Evolutionary conservation across 2,329 filamentous ascomycete species (phyloP).

Genomic region (Aspergillus fischeri): DNA sequence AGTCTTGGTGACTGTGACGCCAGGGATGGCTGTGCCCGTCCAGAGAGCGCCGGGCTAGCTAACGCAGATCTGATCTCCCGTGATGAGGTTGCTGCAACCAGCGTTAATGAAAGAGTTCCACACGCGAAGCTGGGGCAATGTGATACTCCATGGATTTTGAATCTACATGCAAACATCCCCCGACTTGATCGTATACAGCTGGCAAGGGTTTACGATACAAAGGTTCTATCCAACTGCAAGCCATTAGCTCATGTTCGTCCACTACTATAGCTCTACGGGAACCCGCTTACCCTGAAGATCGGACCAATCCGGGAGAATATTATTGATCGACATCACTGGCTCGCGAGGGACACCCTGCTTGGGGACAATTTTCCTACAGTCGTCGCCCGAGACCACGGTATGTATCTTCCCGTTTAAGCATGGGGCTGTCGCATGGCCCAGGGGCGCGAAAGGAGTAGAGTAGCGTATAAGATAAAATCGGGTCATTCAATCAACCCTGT

Average conservation of each 20-base stretch:
- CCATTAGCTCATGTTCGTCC: too few relatives aligned
- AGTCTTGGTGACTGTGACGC: background rate
- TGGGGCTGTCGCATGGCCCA: background rate
- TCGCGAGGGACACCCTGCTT: conserved; percentile 1
- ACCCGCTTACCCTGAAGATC: background rate
- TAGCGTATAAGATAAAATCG: too few relatives aligned
- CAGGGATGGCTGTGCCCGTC: background rate
- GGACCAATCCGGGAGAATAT: conserved; percentile 4
- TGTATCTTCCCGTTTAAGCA: conserved; percentile 2
- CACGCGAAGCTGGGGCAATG: background rate
- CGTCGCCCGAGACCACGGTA: conserved; percentile 1
- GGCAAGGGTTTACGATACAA: conserved; percentile 2
- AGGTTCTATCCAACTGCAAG: conserved; percentile 1
- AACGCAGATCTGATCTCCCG: conserved; percentile 8
- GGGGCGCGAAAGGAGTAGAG: background rate
- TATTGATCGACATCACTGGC: background rate
- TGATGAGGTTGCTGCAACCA: conserved; percentile 8
- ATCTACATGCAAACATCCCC: conserved; percentile 4
- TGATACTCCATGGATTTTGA: background rate
- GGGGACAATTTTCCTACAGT: conserved; percentile 1
- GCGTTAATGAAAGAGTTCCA: conserved; percentile 9
- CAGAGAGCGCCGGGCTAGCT: background rate
- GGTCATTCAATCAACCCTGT: too few relatives aligned
- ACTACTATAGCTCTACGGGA: too few relatives aligned
- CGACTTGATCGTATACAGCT: background rate